A percentile compares a stretch with the other conserved stretches of the same genome.
These are phyloP conservation scores for Cochlearia excelsa DNA, from an alignment of 345 rosid species.

Conservation along the genomic window DNA sequence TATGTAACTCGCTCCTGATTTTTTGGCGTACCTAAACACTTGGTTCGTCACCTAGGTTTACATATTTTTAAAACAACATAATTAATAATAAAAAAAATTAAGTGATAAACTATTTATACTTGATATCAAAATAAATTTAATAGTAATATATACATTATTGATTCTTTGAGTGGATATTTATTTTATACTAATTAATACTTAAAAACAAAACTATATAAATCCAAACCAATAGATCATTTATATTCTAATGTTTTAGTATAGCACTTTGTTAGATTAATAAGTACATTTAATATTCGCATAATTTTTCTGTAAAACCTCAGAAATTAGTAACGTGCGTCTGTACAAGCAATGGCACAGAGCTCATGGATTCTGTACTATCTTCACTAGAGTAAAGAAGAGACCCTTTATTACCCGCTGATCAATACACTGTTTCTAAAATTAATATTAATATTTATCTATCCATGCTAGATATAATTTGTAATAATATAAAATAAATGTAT, in stretches of 20 bases:
- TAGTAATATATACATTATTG: too few relatives aligned
- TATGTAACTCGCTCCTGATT: conserved; percentile 90
- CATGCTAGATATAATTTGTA: too few relatives aligned
- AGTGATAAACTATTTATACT: too few relatives aligned
- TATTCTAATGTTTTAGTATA: too few relatives aligned
- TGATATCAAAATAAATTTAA: too few relatives aligned
- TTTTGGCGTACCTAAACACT: conserved; percentile 91
- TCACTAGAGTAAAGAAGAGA: conserved; percentile 14
- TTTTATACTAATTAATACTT: too few relatives aligned
- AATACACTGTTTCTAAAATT: conserved; percentile 15
- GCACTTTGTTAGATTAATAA: too few relatives aligned
- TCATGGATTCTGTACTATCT: conserved; percentile 38
- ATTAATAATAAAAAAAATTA: too few relatives aligned
- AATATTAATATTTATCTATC: too few relatives aligned
- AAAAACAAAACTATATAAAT: too few relatives aligned
- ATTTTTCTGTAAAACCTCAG: conserved; percentile 19
- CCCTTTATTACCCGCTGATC: conserved; percentile 28
- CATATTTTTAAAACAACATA: background rate
- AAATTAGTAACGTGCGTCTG: conserved; percentile 30
- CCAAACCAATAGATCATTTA: too few relatives aligned
- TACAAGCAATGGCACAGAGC: conserved; percentile 37
- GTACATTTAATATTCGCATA: background rate
- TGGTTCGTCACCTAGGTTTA: conserved; percentile 78
- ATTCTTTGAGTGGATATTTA: too few relatives aligned
- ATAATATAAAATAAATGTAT: background rate